Percentiles rank a stretch among this genome's conserved stretches.
These are phyloP conservation scores for Lecanicillium sp. DNA, from an alignment of 2,329 filamentous ascomycete genomes.

Conservation along the genomic window DNA sequence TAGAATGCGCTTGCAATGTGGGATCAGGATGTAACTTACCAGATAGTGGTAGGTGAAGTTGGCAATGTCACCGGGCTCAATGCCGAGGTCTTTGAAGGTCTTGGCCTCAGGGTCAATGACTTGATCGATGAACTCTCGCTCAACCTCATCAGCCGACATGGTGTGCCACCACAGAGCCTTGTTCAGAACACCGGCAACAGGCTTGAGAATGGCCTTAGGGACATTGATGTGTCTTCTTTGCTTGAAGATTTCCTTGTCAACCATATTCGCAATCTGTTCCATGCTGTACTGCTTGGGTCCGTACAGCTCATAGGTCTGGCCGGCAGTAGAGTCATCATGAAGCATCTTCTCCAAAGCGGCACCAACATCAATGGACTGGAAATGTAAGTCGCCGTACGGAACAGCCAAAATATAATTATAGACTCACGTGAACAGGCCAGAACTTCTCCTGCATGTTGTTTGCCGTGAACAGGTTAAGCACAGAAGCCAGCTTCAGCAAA, in stretches of 20 bases:
- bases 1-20: constrained; percentile 19
- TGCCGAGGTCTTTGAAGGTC: constrained; percentile 90
- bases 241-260: constrained; percentile 90
- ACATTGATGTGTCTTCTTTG: constrained; percentile 85
- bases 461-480: constrained; percentile 76
- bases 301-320: constrained; percentile 89
- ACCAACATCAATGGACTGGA: constrained; percentile 79
- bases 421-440: constrained; percentile 78
- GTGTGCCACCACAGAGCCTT: constrained; percentile 83
- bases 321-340: constrained; percentile 82
- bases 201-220: constrained; percentile 74
- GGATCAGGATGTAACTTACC: constrained; percentile 46
- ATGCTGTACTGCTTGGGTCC: constrained; percentile 91
- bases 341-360: constrained; percentile 84
- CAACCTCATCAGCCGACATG: constrained; percentile 75
- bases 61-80: constrained; percentile 80
- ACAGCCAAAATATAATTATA: background rate
- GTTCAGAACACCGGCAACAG: constrained; percentile 69
- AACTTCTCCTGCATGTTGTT: constrained; percentile 92
- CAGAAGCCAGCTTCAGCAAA: constrained; percentile 74
- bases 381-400: background rate
- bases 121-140: constrained; percentile 91
- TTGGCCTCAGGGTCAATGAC: constrained; percentile 84
- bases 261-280: constrained; percentile 76
- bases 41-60: constrained; percentile 91